Conservation (phyloP, 2,329 filamentous ascomycete genomes). For the Aspergillus sp. region DNA sequence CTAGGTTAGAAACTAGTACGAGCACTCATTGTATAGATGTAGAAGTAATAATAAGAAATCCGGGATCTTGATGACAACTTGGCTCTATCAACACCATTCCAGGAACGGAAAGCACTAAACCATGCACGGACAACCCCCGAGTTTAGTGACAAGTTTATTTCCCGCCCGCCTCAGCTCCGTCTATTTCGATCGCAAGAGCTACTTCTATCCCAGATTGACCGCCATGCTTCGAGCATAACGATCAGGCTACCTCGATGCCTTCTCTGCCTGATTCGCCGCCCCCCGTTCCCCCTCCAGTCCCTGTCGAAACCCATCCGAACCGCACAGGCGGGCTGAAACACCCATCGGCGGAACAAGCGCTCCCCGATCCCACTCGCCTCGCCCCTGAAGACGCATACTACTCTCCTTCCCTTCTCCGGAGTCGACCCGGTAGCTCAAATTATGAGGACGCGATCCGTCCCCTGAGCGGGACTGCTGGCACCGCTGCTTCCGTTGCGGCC, state of each 20-base stretch:
- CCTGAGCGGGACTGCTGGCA: slow-evolving; percentile 44
- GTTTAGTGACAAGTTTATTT: slow-evolving; percentile 1
- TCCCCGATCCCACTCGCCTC: slow-evolving; percentile 65
- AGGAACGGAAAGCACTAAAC: slow-evolving; percentile 6
- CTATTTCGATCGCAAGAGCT: neutral
- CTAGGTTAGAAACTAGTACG: neutral
- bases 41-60: neutral
- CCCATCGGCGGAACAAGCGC: slow-evolving; percentile 34
- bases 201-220: slow-evolving; percentile 1
- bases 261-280: slow-evolving; percentile 33
- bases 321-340: slow-evolving; percentile 38
- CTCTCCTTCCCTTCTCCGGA: slow-evolving; percentile 60
- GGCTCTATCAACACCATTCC: neutral
- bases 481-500: slow-evolving; percentile 39
- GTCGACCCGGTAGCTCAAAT: slow-evolving; percentile 39
- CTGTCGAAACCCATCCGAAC: slow-evolving; percentile 48
- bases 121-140: neutral
- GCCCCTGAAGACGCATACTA: slow-evolving; percentile 83
- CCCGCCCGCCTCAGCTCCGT: neutral
- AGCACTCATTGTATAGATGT: neutral
- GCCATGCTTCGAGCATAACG: slow-evolving; percentile 32
- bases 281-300: slow-evolving; percentile 44
- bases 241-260: slow-evolving; percentile 32
- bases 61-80: neutral
- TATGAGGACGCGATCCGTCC: slow-evolving; percentile 37